Evolutionary conservation across 2,329 filamentous ascomycete genomes (phyloP).

Genomic region (Neofusicoccum sp.): DNA sequence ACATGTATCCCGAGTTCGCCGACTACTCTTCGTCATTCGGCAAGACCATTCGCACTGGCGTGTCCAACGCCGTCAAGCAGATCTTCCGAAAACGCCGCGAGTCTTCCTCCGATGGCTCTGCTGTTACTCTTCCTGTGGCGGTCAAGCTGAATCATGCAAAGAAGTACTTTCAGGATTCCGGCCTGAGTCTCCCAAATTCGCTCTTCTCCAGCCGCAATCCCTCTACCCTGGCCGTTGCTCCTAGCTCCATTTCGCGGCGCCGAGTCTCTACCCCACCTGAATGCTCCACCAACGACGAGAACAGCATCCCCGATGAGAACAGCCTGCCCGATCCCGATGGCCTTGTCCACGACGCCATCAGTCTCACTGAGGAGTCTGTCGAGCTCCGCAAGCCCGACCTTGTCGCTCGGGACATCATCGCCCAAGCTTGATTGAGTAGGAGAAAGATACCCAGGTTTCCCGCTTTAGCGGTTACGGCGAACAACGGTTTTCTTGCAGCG

Average conservation of each 20-base stretch:
- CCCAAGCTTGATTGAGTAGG: constrained; percentile 17
- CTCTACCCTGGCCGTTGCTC: neutral
- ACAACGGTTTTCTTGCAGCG: neutral
- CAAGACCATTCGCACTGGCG: constrained; percentile 3
- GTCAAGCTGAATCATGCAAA: constrained; percentile 12
- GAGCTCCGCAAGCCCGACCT: constrained; percentile 45
- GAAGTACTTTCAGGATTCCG: constrained; percentile 16
- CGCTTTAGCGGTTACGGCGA: neutral
- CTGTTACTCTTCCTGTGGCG: constrained; percentile 29
- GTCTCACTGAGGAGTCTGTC: constrained; percentile 57
- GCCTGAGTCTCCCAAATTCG: constrained; percentile 13
- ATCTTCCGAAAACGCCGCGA: constrained; percentile 21
- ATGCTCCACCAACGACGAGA: neutral
- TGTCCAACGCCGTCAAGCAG: constrained; percentile 8
- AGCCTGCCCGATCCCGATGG: neutral
- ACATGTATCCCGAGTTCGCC: constrained; percentile 4
- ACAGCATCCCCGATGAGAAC: neutral
- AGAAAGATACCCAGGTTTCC: neutral
- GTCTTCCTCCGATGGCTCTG: constrained; percentile 32
- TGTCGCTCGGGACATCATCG: constrained; percentile 16
- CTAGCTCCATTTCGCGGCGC: neutral
- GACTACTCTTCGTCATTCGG: neutral
- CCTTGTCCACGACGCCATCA: constrained; percentile 51
- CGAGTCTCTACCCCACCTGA: neutral
- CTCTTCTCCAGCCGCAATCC: constrained; percentile 7